These are phyloP conservation scores for Boechera stricta DNA, from an alignment of 345 rosid species.

Conservation along the genomic window DNA sequence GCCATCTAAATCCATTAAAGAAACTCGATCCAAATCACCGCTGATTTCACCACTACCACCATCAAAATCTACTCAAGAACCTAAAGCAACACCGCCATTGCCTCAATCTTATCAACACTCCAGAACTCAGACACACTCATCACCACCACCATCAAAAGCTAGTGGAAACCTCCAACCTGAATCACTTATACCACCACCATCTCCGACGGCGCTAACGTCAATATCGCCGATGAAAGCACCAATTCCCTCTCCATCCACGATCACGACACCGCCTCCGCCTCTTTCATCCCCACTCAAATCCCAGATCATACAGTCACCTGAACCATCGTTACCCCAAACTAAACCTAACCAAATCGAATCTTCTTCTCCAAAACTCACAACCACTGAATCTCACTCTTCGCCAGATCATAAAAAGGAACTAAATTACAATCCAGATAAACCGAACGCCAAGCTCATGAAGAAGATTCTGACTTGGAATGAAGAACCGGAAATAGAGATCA, in stretches of 20 bases:
- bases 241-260: not conserved
- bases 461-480: not conserved
- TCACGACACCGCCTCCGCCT: not conserved
- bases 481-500: not conserved
- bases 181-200: conserved; percentile 4
- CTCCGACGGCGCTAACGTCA: not conserved
- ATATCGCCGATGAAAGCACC: not conserved
- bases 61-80: not conserved
- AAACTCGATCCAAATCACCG: not conserved
- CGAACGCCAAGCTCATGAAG: not conserved
- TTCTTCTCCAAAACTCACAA: conserved; percentile 12
- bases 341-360: not conserved
- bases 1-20: not conserved
- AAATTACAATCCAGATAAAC: conserved; percentile 6
- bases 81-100: conserved; percentile 8
- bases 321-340: not conserved
- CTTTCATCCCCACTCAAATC: not conserved
- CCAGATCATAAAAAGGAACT: not conserved
- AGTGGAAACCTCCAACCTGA: conserved; percentile 2
- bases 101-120: not conserved
- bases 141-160: conserved; percentile 27
- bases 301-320: not conserved
- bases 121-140: not conserved
- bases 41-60: not conserved
- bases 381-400: not conserved